Conservation (phyloP, 1,139 yeast species). For the Nakaseomyces uthaithaninus region DNA sequence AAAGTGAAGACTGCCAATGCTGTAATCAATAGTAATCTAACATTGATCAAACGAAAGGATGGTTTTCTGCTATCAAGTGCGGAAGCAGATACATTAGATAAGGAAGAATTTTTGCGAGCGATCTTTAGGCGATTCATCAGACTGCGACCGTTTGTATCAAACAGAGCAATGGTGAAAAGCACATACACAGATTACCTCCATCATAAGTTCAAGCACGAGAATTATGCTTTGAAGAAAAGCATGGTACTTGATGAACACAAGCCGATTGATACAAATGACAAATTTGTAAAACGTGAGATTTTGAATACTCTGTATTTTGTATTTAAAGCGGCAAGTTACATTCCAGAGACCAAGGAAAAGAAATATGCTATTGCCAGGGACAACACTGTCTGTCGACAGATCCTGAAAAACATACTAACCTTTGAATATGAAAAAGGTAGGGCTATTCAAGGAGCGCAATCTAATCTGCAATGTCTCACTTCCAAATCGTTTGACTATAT, state of each 20-base stretch:
- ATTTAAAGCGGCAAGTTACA: constrained; percentile 16
- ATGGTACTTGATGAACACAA: not conserved
- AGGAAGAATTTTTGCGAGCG: constrained; percentile 11
- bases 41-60: constrained; percentile 15
- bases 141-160: constrained; percentile 24
- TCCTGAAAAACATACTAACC: constrained; percentile 26
- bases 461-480: not conserved
- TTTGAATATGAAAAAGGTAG: constrained; percentile 21
- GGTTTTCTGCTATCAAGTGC: constrained; percentile 15
- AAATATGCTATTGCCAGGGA: constrained; percentile 13
- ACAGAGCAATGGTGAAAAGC: constrained; percentile 19
- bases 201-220: constrained; percentile 25
- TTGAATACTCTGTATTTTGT: constrained; percentile 21
- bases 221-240: constrained; percentile 18
- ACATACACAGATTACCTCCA: constrained; percentile 25
- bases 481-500: constrained; percentile 5
- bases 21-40: constrained; percentile 14
- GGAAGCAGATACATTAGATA: constrained; percentile 8
- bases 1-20: constrained; percentile 20
- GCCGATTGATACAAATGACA: not conserved
- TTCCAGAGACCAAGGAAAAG: constrained; percentile 10
- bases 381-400: constrained; percentile 18
- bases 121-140: constrained; percentile 25
- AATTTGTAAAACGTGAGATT: constrained; percentile 8
- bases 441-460: not conserved